Conservation (phyloP, 192 early-diverging fungal genomes). For the Mortierella claussenii region DNA sequence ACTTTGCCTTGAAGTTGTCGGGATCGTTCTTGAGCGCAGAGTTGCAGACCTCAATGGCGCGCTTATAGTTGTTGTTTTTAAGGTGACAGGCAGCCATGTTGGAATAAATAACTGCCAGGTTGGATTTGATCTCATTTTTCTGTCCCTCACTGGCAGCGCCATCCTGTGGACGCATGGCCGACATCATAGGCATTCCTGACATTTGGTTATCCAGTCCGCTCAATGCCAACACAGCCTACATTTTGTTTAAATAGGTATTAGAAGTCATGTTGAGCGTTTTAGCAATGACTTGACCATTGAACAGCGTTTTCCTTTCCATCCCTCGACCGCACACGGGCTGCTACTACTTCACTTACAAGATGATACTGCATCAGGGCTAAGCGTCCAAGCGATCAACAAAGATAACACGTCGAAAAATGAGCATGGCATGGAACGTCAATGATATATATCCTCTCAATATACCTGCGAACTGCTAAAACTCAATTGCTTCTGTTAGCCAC, state of each 20-base stretch:
- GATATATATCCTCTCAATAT: not conserved
- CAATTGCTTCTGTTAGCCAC: no score
- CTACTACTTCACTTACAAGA: conserved; percentile 22
- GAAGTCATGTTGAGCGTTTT: no score
- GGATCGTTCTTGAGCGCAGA: conserved; percentile 54
- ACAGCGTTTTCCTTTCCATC: no score
- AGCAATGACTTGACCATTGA: no score
- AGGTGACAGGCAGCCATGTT: conserved; percentile 54
- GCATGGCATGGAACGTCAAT: not conserved
- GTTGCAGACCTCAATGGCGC: conserved; percentile 51
- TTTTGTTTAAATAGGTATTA: not conserved
- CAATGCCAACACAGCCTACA: conserved; percentile 51
- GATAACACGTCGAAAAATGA: not conserved
- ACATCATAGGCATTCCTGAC: conserved; percentile 48
- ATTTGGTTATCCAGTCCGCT: conserved; percentile 55
- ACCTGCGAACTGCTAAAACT: no score
- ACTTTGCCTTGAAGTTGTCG: conserved; percentile 54
- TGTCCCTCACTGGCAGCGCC: conserved; percentile 17
- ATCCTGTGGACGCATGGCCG: conserved; percentile 11
- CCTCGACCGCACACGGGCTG: no score
- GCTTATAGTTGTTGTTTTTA: conserved; percentile 43
- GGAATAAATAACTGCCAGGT: conserved; percentile 43
- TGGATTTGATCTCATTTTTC: conserved; percentile 38
- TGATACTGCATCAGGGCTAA: conserved; percentile 55
- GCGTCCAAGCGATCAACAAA: not conserved